Evolutionary conservation across 371 early-diverging fungal species (phyloP).

Genomic region (Rhizomucor pusillus): DNA sequence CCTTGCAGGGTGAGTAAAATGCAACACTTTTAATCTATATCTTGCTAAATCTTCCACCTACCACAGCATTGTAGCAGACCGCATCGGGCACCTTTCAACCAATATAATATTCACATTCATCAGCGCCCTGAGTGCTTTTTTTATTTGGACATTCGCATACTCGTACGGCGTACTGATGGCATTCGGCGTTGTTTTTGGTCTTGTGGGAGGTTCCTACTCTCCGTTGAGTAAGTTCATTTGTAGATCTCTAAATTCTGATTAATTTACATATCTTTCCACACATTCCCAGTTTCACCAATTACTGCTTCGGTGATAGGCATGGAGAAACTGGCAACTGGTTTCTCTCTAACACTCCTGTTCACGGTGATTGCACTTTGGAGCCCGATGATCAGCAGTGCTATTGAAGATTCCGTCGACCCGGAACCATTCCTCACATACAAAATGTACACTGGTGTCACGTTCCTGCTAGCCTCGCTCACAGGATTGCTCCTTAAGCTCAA

Average conservation of each 20-base stretch:
- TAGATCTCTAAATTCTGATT: neutral
- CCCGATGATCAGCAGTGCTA: conserved; percentile 17
- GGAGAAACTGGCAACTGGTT: conserved; percentile 14
- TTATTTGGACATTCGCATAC: conserved; percentile 49
- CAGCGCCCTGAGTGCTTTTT: conserved; percentile 25
- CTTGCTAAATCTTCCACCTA: neutral
- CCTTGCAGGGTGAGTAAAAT: conserved; percentile 24
- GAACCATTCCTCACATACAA: conserved; percentile 19
- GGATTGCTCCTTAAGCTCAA: neutral
- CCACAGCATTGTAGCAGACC: conserved; percentile 29
- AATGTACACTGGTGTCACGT: conserved; percentile 12
- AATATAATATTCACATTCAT: conserved; percentile 29
- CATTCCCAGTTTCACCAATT: conserved; percentile 25
- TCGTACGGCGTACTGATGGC: conserved; percentile 26
- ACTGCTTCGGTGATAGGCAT: conserved; percentile 21
- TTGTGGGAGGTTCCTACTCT: conserved; percentile 34
- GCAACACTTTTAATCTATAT: conserved; percentile 1
- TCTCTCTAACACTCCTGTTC: conserved; percentile 14
- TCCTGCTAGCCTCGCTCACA: neutral
- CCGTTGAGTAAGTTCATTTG: conserved; percentile 22
- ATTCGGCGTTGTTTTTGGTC: conserved; percentile 34
- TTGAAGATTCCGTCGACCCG: conserved; percentile 3
- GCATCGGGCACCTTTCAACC: conserved; percentile 42
- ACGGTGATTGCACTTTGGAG: conserved; percentile 13
- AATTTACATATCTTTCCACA: neutral